Evolutionary conservation across 2,329 filamentous ascomycete species (phyloP).

Genomic region (Cladosporium velox): DNA sequence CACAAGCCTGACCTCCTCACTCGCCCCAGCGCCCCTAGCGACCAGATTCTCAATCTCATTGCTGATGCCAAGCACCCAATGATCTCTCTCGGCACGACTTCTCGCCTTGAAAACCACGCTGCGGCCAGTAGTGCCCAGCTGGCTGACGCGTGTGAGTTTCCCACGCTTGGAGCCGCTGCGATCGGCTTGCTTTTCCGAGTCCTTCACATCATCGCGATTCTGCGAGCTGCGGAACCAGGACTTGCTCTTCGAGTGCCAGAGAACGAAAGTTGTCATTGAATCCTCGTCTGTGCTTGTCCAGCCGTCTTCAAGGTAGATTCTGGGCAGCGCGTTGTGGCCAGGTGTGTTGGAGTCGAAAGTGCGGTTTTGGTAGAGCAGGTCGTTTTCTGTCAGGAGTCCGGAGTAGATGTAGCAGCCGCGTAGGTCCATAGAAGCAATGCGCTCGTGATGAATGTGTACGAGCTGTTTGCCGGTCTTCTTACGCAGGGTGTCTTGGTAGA

Average conservation of each 20-base stretch:
- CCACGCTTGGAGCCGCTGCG: slow-evolving; percentile 18
- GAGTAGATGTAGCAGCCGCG: slow-evolving; percentile 67
- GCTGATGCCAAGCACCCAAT: slow-evolving; percentile 67
- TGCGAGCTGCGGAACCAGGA: slow-evolving; percentile 53
- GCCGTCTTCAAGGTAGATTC: slow-evolving; percentile 61
- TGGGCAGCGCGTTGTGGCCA: slow-evolving; percentile 59
- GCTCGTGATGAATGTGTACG: slow-evolving; percentile 63
- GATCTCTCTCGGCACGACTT: slow-evolving; percentile 65
- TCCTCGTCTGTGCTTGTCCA: slow-evolving; percentile 66
- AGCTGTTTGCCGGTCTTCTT: slow-evolving; percentile 57
- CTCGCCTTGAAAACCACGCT: slow-evolving; percentile 67
- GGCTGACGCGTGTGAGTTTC: slow-evolving; percentile 61
- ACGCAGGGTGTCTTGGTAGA: slow-evolving; percentile 63
- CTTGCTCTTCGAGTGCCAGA: slow-evolving; percentile 63
- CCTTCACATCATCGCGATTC: slow-evolving; percentile 35
- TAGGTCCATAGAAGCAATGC: slow-evolving; percentile 60
- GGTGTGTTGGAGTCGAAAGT: slow-evolving; percentile 65
- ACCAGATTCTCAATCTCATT: slow-evolving; percentile 66
- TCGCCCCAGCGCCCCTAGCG: slow-evolving; percentile 47
- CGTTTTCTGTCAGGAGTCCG: slow-evolving; percentile 62
- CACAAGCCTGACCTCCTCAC: slow-evolving; percentile 54
- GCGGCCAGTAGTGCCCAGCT: slow-evolving; percentile 61
- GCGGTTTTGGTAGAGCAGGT: slow-evolving; percentile 64
- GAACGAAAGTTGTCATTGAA: slow-evolving; percentile 66
- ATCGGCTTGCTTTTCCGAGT: slow-evolving; percentile 19